Percentiles rank a stretch among this genome's conserved stretches.
Evolutionary conservation across 2,329 filamentous ascomycete genomes (phyloP).

Genomic region (Fusarium xyrophilum): DNA sequence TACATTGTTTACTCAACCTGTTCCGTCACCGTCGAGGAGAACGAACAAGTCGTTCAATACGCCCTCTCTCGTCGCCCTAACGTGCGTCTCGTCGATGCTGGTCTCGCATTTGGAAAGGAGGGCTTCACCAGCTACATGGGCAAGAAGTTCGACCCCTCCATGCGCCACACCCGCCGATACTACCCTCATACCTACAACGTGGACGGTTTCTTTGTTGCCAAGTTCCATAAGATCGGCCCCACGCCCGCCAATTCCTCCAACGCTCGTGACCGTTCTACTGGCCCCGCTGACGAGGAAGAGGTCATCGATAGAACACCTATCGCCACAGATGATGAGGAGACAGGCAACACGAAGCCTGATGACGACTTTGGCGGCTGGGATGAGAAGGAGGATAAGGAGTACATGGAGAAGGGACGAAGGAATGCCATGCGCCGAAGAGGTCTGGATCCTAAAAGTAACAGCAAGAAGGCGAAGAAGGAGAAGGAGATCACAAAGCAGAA

Average conservation of each 20-base stretch:
- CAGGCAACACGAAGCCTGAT: slow-evolving; percentile 49
- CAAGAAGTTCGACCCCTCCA: slow-evolving; percentile 86
- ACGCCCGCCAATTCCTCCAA: slow-evolving; percentile 63
- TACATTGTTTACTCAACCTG: slow-evolving; percentile 98
- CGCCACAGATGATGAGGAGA: slow-evolving; percentile 51
- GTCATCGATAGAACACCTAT: slow-evolving; percentile 75
- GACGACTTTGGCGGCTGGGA: slow-evolving; percentile 76
- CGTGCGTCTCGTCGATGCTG: slow-evolving; percentile 90
- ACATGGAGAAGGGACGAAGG: slow-evolving; percentile 75
- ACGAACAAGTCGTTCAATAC: slow-evolving; percentile 91
- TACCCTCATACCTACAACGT: slow-evolving; percentile 95
- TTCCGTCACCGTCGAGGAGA: slow-evolving; percentile 90
- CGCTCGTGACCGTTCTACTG: slow-evolving; percentile 44
- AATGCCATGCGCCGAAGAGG: slow-evolving; percentile 78
- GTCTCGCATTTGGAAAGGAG: slow-evolving; percentile 87
- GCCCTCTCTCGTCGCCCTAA: slow-evolving; percentile 91
- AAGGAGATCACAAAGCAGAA: slow-evolving; percentile 39
- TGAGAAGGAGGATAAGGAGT: slow-evolving; percentile 73
- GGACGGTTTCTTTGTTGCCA: slow-evolving; percentile 97
- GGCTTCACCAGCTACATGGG: slow-evolving; percentile 91
- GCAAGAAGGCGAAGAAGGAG: slow-evolving; percentile 45
- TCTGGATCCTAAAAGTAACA: slow-evolving; percentile 69
- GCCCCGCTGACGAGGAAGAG: slow-evolving; percentile 49
- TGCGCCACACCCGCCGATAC: slow-evolving; percentile 84
- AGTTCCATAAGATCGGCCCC: slow-evolving; percentile 90